These are phyloP conservation scores for Periglandula ipomoeae DNA, from an alignment of 2,329 filamentous ascomycete genomes.

Conservation along the genomic window DNA sequence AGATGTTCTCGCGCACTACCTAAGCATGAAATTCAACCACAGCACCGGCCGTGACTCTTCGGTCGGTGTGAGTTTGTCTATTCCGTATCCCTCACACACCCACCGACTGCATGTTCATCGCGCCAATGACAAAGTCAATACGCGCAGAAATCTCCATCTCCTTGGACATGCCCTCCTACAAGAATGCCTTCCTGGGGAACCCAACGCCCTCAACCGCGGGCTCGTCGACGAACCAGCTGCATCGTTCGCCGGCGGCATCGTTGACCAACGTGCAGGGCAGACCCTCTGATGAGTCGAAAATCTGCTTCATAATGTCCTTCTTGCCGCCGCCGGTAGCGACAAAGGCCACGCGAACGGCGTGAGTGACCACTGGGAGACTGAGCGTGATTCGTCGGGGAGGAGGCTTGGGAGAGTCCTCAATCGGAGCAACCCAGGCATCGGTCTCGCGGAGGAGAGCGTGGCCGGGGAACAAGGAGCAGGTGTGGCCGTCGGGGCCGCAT, in stretches of 20 bases:
- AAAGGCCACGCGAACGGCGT: slow-evolving; percentile 80
- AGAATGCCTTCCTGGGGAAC: slow-evolving; percentile 65
- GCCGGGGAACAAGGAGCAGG: slow-evolving; percentile 89
- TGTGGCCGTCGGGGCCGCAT: slow-evolving; percentile 93
- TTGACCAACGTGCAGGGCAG: slow-evolving; percentile 88
- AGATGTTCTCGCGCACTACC: too few relatives aligned
- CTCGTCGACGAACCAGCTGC: slow-evolving; percentile 91
- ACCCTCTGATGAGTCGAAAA: slow-evolving; percentile 66
- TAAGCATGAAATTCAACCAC: too few relatives aligned
- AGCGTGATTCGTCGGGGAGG: slow-evolving; percentile 86
- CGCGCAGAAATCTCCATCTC: not conserved
- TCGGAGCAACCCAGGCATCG: slow-evolving; percentile 84
- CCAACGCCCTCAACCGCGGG: slow-evolving; percentile 76
- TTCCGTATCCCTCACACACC: too few relatives aligned
- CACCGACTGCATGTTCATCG: too few relatives aligned
- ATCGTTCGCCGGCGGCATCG: slow-evolving; percentile 70
- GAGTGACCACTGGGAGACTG: slow-evolving; percentile 81
- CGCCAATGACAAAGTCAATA: not conserved
- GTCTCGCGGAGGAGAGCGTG: slow-evolving; percentile 80
- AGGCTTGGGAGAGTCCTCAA: slow-evolving; percentile 91
- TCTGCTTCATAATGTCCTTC: slow-evolving; percentile 84
- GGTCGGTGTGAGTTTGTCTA: too few relatives aligned
- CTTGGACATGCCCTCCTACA: slow-evolving; percentile 22
- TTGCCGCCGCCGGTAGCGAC: slow-evolving; percentile 85
- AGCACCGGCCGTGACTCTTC: too few relatives aligned